phyloP scores from a whole-genome alignment of 1,139 yeast genomes.

The Candida pseudocylindracea region DNA sequence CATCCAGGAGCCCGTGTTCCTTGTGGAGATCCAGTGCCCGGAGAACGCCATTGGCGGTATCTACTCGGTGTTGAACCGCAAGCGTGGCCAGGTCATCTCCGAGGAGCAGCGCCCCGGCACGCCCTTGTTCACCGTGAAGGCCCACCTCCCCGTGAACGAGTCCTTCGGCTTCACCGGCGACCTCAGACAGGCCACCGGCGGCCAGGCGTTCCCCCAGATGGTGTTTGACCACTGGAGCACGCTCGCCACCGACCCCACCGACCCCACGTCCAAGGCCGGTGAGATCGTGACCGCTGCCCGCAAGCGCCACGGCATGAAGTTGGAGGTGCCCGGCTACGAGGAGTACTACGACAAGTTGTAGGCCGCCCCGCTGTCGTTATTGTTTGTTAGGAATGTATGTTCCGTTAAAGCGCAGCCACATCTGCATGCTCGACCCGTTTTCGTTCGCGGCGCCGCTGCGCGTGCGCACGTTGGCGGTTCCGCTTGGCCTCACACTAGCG shows the following conservation, averaged over 20 bases:
- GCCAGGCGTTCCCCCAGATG: slow-evolving; percentile 99
- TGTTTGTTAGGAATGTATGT: not conserved
- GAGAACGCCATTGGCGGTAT: slow-evolving; percentile 99
- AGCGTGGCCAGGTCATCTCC: slow-evolving; percentile 99
- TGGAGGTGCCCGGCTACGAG: slow-evolving; percentile 95
- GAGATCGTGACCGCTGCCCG: slow-evolving; percentile 74
- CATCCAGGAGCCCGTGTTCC: slow-evolving; percentile 98
- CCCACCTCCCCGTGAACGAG: slow-evolving; percentile 98
- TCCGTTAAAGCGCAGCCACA: too few relatives aligned
- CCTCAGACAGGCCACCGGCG: slow-evolving; percentile 99
- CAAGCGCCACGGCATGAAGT: slow-evolving; percentile 96
- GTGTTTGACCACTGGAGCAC: slow-evolving; percentile 97
- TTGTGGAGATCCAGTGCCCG: slow-evolving; percentile 99
- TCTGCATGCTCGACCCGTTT: too few relatives aligned
- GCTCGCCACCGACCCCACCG: slow-evolving; percentile 82
- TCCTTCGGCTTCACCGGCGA: slow-evolving; percentile 99
- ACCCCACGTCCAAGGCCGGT: slow-evolving; percentile 90
- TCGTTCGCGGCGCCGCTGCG: too few relatives aligned
- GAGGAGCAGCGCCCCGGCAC: slow-evolving; percentile 99
- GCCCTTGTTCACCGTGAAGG: slow-evolving; percentile 97
- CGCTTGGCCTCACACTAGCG: too few relatives aligned
- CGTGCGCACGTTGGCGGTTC: too few relatives aligned
- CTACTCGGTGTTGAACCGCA: slow-evolving; percentile 97
- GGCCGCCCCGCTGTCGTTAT: slow-evolving; percentile 9
- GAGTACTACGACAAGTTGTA: slow-evolving; percentile 99